Percentiles rank a stretch among this genome's conserved stretches.
phyloP scores from a whole-genome alignment of 225 moss, liverwort and hornwort genomes.

The Thuidium tamariscinum region DNA sequence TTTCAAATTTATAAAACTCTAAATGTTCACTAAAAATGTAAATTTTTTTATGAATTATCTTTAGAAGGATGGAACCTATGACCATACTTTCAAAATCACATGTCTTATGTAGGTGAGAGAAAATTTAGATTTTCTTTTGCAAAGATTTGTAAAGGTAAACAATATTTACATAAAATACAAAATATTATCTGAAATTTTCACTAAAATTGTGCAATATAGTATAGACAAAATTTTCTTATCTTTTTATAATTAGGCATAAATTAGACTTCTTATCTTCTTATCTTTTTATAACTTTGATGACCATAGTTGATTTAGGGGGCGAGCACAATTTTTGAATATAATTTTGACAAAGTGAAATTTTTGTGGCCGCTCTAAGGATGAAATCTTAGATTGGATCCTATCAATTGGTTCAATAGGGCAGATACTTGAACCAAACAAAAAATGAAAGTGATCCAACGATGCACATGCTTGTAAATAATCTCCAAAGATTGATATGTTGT shows the following conservation, averaged over 20 bases:
- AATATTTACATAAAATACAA: background rate
- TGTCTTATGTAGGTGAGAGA: background rate
- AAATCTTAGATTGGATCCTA: too few species aligned
- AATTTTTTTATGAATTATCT: background rate
- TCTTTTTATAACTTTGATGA: too few species aligned
- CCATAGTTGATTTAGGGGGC: too few species aligned
- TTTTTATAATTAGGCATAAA: background rate
- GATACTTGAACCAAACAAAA: too few species aligned
- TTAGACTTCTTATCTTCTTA: too few species aligned
- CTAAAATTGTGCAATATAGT: background rate
- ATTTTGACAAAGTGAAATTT: too few species aligned
- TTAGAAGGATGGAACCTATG: background rate
- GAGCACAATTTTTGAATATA: too few species aligned
- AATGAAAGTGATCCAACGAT: too few species aligned
- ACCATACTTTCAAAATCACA: background rate
- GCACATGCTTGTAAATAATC: too few species aligned
- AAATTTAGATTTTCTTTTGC: background rate
- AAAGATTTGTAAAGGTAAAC: background rate
- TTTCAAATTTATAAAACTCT: background rate
- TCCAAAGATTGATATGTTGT: too few species aligned
- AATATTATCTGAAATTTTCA: background rate
- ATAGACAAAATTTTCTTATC: background rate
- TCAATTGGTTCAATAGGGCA: too few species aligned
- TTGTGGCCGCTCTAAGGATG: too few species aligned
- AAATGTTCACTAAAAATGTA: background rate